Conservation (phyloP, 768 basidiomycete species). For the Amanita brunnescens region DNA sequence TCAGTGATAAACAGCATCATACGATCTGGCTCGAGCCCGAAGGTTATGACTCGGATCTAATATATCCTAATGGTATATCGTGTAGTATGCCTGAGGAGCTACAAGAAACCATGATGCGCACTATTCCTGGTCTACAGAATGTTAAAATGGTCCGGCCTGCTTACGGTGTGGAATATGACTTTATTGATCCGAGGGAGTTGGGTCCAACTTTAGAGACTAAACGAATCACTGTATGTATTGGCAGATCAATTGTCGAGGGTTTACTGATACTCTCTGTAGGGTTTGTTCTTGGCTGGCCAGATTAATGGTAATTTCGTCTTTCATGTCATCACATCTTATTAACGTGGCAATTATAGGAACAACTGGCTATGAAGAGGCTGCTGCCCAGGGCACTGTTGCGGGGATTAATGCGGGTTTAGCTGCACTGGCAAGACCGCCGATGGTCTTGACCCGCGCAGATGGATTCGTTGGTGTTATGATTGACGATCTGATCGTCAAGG, state of each 20-base stretch:
- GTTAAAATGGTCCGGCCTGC: slow-evolving; percentile 79
- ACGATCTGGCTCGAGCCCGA: slow-evolving; percentile 88
- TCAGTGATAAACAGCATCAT: slow-evolving; percentile 62
- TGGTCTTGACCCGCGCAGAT: slow-evolving; percentile 74
- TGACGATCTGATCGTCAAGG: slow-evolving; percentile 83
- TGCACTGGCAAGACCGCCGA: slow-evolving; percentile 42
- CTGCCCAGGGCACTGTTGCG: slow-evolving; percentile 81
- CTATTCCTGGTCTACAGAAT: slow-evolving; percentile 77
- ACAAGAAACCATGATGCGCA: slow-evolving; percentile 76
- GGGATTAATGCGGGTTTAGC: slow-evolving; percentile 82
- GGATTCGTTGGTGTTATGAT: slow-evolving; percentile 88
- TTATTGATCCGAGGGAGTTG: slow-evolving; percentile 80
- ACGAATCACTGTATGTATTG: slow-evolving; percentile 50
- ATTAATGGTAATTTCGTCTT: slow-evolving; percentile 55
- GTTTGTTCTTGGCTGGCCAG: slow-evolving; percentile 83
- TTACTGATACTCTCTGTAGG: slow-evolving; percentile 27
- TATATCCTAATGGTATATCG: slow-evolving; percentile 88
- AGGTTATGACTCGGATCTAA: slow-evolving; percentile 82
- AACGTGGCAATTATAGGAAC: slow-evolving; percentile 40
- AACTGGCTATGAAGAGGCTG: slow-evolving; percentile 93
- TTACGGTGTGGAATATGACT: slow-evolving; percentile 91
- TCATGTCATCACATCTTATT: not conserved
- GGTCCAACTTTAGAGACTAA: slow-evolving; percentile 79
- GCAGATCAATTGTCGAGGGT: not conserved
- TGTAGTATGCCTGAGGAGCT: slow-evolving; percentile 82